phyloP scores from a whole-genome alignment of 1,284 basidiomycete genomes.

The Irpex sp. region DNA sequence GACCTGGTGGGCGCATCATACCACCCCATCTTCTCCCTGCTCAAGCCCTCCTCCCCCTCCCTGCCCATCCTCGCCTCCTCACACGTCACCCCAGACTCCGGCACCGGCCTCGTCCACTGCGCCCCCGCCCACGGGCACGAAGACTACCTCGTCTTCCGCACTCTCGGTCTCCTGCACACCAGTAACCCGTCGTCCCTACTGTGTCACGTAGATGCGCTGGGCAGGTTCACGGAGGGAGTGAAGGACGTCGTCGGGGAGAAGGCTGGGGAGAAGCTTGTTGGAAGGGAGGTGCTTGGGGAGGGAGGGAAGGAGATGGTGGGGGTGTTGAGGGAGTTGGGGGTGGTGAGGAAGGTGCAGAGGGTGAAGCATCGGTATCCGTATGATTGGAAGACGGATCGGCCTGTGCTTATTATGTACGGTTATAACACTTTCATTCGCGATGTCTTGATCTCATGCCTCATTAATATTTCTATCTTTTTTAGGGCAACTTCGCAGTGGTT shows the following conservation, averaged over 20 bases:
- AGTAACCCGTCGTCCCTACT: slow-evolving; percentile 32
- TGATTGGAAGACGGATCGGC: slow-evolving; percentile 95
- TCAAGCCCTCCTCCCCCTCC: slow-evolving; percentile 16
- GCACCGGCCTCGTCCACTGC: slow-evolving; percentile 96
- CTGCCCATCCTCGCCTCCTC: slow-evolving; percentile 47
- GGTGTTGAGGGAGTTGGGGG: slow-evolving; percentile 57
- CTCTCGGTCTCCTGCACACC: slow-evolving; percentile 41
- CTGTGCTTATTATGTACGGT: slow-evolving; percentile 83
- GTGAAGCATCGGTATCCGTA: slow-evolving; percentile 92
- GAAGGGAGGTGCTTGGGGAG: slow-evolving; percentile 68
- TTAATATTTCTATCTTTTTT: not conserved
- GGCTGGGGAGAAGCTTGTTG: slow-evolving; percentile 47
- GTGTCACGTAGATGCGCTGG: slow-evolving; percentile 84
- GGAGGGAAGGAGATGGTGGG: slow-evolving; percentile 69
- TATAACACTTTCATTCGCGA: not conserved
- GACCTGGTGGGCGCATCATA: slow-evolving; percentile 69
- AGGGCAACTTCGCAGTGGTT: slow-evolving; percentile 99
- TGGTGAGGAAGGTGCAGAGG: slow-evolving; percentile 65
- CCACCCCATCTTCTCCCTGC: slow-evolving; percentile 57
- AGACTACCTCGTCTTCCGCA: slow-evolving; percentile 78
- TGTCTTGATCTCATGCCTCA: too few species aligned
- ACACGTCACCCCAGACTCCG: slow-evolving; percentile 85
- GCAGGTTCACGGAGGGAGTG: slow-evolving; percentile 64
- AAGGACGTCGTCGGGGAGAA: slow-evolving; percentile 47
- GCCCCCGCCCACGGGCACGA: slow-evolving; percentile 95